These are phyloP conservation scores for Cinnamomum micranthum DNA, from an alignment of 164 flowering plant species.

Conservation along the genomic window DNA sequence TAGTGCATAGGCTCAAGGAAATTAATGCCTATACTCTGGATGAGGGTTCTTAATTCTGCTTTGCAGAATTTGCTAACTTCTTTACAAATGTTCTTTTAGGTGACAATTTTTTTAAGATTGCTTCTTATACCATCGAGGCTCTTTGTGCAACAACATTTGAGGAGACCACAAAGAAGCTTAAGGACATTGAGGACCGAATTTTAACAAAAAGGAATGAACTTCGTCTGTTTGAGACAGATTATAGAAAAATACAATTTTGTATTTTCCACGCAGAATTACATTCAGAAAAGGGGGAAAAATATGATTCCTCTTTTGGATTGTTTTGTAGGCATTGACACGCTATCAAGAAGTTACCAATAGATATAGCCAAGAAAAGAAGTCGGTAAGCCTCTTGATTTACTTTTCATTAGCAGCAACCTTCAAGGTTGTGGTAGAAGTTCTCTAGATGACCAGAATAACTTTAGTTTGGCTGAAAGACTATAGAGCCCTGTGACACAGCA, in stretches of 20 bases:
- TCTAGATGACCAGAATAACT: no score
- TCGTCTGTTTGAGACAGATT: slow-evolving; percentile 90
- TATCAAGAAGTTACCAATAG: slow-evolving; percentile 89
- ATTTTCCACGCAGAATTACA: neutral
- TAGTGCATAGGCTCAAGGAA: no score
- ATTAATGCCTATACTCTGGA: no score
- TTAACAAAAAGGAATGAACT: slow-evolving; percentile 87
- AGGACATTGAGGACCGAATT: slow-evolving; percentile 86
- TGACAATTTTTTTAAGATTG: slow-evolving; percentile 97
- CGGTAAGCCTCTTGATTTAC: slow-evolving; percentile 46
- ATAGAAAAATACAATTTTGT: slow-evolving; percentile 54
- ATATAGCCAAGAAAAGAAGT: slow-evolving; percentile 86
- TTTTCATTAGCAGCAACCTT: neutral
- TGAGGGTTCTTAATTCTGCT: no score
- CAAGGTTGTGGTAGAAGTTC: neutral
- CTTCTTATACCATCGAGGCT: slow-evolving; percentile 89
- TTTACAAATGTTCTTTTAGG: slow-evolving; percentile 41
- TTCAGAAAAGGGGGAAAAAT: neutral
- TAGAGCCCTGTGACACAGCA: no score
- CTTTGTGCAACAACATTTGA: slow-evolving; percentile 80
- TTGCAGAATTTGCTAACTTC: slow-evolving; percentile 3
- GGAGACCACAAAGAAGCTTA: slow-evolving; percentile 73
- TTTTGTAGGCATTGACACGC: slow-evolving; percentile 80
- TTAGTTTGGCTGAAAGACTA: no score
- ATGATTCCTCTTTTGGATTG: neutral